Percentiles rank a stretch among this genome's conserved stretches.
phyloP scores from a whole-genome alignment of 257 asterid species.

The Solanum sejunctum region DNA sequence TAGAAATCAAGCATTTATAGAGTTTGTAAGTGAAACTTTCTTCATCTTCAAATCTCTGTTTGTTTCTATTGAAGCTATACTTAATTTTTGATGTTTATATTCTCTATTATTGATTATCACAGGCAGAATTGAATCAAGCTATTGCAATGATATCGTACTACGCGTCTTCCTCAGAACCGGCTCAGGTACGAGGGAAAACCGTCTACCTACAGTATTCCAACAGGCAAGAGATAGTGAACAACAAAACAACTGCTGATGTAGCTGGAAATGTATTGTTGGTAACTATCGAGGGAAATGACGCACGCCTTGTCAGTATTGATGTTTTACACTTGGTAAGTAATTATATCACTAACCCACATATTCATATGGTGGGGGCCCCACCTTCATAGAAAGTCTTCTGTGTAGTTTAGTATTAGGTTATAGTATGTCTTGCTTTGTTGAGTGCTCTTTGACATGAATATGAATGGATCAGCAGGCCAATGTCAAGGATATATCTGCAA shows the following conservation, averaged over 20 bases:
- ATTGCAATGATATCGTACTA: constrained; percentile 97
- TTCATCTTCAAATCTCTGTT: neutral
- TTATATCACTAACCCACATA: neutral
- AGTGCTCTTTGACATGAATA: constrained; percentile 75
- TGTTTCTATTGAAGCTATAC: neutral
- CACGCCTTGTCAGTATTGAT: constrained; percentile 98
- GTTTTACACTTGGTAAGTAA: constrained; percentile 92
- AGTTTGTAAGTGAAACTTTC: constrained; percentile 51
- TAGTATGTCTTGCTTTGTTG: constrained; percentile 41
- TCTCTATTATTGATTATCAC: constrained; percentile 4
- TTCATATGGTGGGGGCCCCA: neutral
- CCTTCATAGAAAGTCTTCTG: neutral
- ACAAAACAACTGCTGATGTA: constrained; percentile 96
- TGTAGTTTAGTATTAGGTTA: constrained; percentile 23
- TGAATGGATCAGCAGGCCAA: constrained; percentile 98
- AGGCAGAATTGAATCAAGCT: constrained; percentile 94
- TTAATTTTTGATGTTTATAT: neutral
- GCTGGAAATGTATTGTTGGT: constrained; percentile 97
- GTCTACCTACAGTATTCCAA: constrained; percentile 98
- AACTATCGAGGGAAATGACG: constrained; percentile 94
- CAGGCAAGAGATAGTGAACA: constrained; percentile 99
- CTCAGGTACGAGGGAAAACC: constrained; percentile 99
- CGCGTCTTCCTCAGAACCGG: constrained; percentile 97
- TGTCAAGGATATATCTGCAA: constrained; percentile 92
- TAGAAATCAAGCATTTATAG: constrained; percentile 95